These are phyloP conservation scores for Xylaria flabelliformis DNA, from an alignment of 495 filamentous ascomycete species.

Conservation along the genomic window DNA sequence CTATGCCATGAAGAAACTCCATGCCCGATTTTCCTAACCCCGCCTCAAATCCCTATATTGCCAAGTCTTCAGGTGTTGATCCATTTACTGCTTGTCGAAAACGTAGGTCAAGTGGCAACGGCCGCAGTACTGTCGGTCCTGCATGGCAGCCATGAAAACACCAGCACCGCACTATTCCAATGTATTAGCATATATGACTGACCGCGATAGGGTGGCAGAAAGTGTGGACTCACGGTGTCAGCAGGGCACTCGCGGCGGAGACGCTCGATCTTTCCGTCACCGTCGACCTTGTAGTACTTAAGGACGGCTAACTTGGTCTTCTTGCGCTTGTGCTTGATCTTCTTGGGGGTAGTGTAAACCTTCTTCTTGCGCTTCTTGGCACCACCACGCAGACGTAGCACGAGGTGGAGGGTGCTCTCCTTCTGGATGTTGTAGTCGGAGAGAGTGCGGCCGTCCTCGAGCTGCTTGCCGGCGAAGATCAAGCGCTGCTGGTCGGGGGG, in stretches of 20 bases:
- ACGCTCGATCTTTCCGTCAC: slow-evolving; percentile 99
- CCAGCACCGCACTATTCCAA: slow-evolving; percentile 86
- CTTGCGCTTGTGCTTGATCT: slow-evolving; percentile 99
- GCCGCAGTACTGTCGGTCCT: slow-evolving; percentile 99
- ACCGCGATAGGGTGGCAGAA: not conserved
- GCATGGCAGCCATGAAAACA: slow-evolving; percentile 99
- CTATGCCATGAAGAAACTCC: slow-evolving; percentile 31
- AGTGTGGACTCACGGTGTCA: slow-evolving; percentile 72
- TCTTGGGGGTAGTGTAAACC: slow-evolving; percentile 99
- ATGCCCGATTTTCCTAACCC: slow-evolving; percentile 38
- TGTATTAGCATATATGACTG: slow-evolving; percentile 33
- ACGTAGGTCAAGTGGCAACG: slow-evolving; percentile 99
- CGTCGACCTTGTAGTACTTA: slow-evolving; percentile 99
- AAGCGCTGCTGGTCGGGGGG: slow-evolving; percentile 99
- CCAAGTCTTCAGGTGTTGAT: slow-evolving; percentile 19
- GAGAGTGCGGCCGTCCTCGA: slow-evolving; percentile 98
- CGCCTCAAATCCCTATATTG: slow-evolving; percentile 29
- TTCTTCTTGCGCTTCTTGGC: slow-evolving; percentile 99
- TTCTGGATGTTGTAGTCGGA: slow-evolving; percentile 99
- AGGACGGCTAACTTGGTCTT: slow-evolving; percentile 99
- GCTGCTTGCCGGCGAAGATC: slow-evolving; percentile 99
- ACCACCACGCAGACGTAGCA: slow-evolving; percentile 96
- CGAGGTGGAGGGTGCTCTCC: slow-evolving; percentile 98
- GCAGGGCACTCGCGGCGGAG: slow-evolving; percentile 95
- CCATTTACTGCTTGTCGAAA: slow-evolving; percentile 79